Evolutionary conservation across 805 yeast genomes (phyloP).

Genomic region (Sugiyamaella valdiviana): DNA sequence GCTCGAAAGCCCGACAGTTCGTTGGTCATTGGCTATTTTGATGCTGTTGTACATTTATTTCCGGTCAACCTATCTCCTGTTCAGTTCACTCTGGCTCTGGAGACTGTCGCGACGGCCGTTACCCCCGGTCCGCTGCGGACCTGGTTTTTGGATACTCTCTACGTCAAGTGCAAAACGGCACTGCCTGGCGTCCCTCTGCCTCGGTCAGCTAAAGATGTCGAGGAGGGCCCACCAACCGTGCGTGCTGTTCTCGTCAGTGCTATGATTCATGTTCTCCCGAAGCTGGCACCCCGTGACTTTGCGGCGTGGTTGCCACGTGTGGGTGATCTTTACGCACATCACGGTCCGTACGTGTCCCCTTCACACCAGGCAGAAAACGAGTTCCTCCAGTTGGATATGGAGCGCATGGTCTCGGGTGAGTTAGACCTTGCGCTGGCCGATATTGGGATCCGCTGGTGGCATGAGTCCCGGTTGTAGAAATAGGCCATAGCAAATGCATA

Average conservation of each 20-base stretch:
- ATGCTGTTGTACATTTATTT: constrained; percentile 46
- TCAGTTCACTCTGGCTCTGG: constrained; percentile 54
- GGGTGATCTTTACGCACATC: constrained; percentile 28
- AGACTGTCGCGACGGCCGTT: constrained; percentile 44
- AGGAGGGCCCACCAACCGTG: constrained; percentile 27
- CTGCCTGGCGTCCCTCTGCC: constrained; percentile 33
- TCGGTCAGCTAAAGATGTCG: constrained; percentile 10
- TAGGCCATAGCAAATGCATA: background rate
- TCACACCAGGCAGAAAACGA: constrained; percentile 30
- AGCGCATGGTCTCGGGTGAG: constrained; percentile 54
- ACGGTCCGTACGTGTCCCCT: background rate
- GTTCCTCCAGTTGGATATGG: constrained; percentile 39
- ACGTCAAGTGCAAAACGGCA: constrained; percentile 28
- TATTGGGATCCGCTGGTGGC: constrained; percentile 31
- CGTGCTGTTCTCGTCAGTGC: constrained; percentile 46
- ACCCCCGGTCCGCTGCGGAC: constrained; percentile 32
- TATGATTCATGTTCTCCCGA: constrained; percentile 48
- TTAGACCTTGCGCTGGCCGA: constrained; percentile 36
- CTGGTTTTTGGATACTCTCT: constrained; percentile 38
- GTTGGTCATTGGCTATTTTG: constrained; percentile 38
- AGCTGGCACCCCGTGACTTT: constrained; percentile 40
- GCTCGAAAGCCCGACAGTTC: constrained; percentile 1
- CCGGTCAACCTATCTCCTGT: constrained; percentile 47
- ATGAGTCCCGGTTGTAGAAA: constrained; percentile 5
- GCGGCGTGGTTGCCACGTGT: constrained; percentile 44